Evolutionary conservation across 441 rosid species (phyloP).

Genomic region (Dalechampia spathulata): DNA sequence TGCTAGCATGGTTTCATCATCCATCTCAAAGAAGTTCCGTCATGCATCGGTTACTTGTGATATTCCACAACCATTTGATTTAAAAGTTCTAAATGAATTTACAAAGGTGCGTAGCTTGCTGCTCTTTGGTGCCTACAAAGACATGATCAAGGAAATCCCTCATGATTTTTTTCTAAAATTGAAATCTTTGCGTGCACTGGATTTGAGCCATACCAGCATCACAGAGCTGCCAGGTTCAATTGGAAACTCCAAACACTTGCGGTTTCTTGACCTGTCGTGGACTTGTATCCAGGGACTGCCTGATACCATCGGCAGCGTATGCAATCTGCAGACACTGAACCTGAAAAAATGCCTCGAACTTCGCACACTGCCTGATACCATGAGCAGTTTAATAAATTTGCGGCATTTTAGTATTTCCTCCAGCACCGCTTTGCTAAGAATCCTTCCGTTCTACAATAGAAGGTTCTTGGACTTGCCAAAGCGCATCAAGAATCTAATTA

Average conservation of each 20-base stretch:
- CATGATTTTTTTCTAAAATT: neutral
- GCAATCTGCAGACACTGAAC: conserved; percentile 8
- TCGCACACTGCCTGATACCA: neutral
- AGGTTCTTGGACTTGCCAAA: no score
- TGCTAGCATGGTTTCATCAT: neutral
- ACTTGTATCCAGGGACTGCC: conserved; percentile 3
- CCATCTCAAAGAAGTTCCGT: neutral
- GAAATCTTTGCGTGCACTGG: neutral
- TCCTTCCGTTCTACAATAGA: no score
- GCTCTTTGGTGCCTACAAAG: no score
- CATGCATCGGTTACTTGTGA: neutral
- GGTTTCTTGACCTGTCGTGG: conserved; percentile 2
- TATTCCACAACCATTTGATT: neutral
- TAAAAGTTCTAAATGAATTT: neutral
- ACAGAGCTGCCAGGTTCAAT: neutral
- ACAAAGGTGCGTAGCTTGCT: conserved; percentile 2
- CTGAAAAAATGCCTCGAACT: conserved; percentile 3
- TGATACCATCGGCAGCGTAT: neutral
- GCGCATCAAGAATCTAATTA: no score
- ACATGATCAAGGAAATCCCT: neutral
- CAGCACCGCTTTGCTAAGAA: neutral
- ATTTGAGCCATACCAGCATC: neutral
- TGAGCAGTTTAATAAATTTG: neutral
- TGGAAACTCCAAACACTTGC: neutral
- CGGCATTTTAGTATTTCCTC: conserved; percentile 2